Evolutionary conservation across 768 basidiomycete genomes (phyloP).

Genomic region (Mycena albidolilacea): DNA sequence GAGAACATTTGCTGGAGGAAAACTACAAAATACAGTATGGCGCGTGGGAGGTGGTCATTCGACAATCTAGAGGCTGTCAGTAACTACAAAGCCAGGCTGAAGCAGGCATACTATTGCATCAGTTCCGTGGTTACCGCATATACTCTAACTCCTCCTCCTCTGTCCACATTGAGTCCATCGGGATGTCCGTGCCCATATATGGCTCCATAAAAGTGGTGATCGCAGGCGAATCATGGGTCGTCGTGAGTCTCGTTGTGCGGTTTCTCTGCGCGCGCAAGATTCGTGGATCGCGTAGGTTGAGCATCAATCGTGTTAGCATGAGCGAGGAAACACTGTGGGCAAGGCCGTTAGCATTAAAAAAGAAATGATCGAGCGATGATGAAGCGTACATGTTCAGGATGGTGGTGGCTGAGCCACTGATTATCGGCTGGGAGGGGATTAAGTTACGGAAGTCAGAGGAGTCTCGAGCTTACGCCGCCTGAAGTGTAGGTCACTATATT

Average conservation of each 20-base stretch:
- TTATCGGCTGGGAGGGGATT: conserved; percentile 23
- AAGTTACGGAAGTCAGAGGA: background rate
- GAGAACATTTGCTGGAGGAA: too few species aligned
- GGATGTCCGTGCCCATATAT: conserved; percentile 18
- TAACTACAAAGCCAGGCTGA: too few species aligned
- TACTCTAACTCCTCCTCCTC: background rate
- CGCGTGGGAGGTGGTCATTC: too few species aligned
- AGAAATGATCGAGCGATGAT: background rate
- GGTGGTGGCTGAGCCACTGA: conserved; percentile 26
- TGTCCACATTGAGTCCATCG: conserved; percentile 21
- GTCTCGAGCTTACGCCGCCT: conserved; percentile 24
- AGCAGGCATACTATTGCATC: too few species aligned
- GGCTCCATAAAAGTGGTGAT: conserved; percentile 9
- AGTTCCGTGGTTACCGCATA: too few species aligned
- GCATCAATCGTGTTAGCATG: conserved; percentile 26
- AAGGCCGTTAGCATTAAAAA: background rate
- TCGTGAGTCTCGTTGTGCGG: conserved; percentile 9
- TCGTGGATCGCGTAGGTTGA: conserved; percentile 34
- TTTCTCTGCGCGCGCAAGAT: conserved; percentile 7
- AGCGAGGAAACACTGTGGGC: conserved; percentile 32
- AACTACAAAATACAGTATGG: too few species aligned
- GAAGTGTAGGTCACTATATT: conserved; percentile 32
- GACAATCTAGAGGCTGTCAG: too few species aligned
- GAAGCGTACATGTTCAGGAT: conserved; percentile 28
- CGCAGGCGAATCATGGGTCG: background rate